These are phyloP conservation scores for Quercus agrifolia DNA, from an alignment of 306 rosid genomes.

Conservation along the genomic window DNA sequence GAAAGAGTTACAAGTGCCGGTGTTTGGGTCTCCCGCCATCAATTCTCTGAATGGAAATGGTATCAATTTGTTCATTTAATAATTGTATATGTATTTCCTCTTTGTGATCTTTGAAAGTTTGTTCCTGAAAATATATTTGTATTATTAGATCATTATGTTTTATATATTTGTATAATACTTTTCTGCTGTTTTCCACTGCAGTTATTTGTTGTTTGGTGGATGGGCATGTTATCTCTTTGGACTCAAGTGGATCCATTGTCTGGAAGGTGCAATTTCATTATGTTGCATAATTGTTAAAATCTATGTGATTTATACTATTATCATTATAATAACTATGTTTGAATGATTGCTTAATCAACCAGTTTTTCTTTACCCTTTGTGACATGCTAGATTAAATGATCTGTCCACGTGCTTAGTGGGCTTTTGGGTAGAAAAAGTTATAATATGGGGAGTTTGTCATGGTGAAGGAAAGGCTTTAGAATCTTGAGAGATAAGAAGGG, in stretches of 20 bases:
- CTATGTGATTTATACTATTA: background rate
- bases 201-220: constrained; percentile 89
- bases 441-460: no score
- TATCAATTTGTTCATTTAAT: constrained; percentile 25
- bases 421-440: no score
- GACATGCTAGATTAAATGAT: no score
- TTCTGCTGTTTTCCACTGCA: constrained; percentile 25
- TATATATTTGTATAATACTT: background rate
- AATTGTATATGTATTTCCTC: constrained; percentile 10
- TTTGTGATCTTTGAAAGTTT: constrained; percentile 12
- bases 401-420: no score
- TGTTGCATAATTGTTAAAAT: background rate
- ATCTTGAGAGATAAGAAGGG: no score
- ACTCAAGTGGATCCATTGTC: constrained; percentile 60
- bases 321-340: background rate
- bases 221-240: constrained; percentile 73
- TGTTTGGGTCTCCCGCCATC: constrained; percentile 76
- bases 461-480: no score
- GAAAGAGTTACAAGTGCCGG: constrained; percentile 67
- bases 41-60: constrained; percentile 52
- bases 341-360: background rate
- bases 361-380: background rate
- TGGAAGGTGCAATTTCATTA: constrained; percentile 63
- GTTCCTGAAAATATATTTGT: background rate
- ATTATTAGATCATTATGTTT: background rate